These are phyloP conservation scores for Metrosideros polymorpha DNA, from an alignment of 441 rosid genomes.

Conservation along the genomic window DNA sequence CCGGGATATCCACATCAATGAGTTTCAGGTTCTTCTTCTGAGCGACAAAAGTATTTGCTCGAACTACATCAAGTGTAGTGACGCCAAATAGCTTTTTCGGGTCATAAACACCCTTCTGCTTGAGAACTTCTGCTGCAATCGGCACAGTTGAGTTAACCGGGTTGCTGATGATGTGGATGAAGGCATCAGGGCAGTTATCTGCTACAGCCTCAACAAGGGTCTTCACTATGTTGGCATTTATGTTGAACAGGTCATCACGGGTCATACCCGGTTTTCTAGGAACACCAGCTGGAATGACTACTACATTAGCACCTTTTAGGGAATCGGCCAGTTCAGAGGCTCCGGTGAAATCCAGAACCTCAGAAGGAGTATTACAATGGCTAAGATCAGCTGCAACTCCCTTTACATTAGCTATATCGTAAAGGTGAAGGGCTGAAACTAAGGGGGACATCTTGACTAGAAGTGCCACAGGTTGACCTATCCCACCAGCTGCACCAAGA, in stretches of 20 bases:
- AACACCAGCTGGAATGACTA: conserved; percentile 89
- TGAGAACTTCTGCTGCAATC: conserved; percentile 83
- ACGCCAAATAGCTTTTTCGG: conserved; percentile 81
- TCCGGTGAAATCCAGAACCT: conserved; percentile 89
- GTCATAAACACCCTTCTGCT: conserved; percentile 72
- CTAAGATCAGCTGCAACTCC: conserved; percentile 90
- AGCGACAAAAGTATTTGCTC: conserved; percentile 95
- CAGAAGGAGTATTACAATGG: conserved; percentile 26
- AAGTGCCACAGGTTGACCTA: conserved; percentile 83
- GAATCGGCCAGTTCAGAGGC: conserved; percentile 67
- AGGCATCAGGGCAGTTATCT: conserved; percentile 71
- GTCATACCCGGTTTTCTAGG: conserved; percentile 99
- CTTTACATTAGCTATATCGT: conserved; percentile 76
- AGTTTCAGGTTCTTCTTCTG: conserved; percentile 66
- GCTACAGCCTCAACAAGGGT: conserved; percentile 82
- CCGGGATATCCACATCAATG: conserved; percentile 72
- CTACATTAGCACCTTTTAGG: conserved; percentile 78
- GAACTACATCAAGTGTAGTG: conserved; percentile 84
- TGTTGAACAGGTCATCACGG: conserved; percentile 90
- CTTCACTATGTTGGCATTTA: conserved; percentile 87
- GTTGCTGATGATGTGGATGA: conserved; percentile 85
- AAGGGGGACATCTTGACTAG: conserved; percentile 87
- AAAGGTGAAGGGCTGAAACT: conserved; percentile 79
- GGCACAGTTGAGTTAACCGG: conserved; percentile 96
- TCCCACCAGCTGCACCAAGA: conserved; percentile 91